Evolutionary conservation across 306 rosid species (phyloP).

Genomic region (Acmispon strigosus): DNA sequence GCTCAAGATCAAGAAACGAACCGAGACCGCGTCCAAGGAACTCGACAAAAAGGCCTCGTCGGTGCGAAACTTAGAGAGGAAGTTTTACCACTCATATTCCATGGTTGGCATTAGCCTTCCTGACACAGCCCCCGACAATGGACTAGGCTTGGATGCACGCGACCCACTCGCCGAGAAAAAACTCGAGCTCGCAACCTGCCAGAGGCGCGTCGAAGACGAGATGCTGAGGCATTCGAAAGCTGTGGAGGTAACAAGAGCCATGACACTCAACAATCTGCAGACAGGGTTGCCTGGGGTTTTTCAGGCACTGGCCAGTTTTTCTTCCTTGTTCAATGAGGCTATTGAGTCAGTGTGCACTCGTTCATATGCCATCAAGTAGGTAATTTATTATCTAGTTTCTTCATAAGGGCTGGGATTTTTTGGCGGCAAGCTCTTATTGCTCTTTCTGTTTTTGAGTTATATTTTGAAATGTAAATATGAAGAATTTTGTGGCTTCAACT

Average conservation of each 20-base stretch:
- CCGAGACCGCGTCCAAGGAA: slow-evolving; percentile 81
- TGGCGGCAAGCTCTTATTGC: slow-evolving; percentile 38
- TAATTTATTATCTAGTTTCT: slow-evolving; percentile 23
- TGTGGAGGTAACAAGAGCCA: slow-evolving; percentile 80
- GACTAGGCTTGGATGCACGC: slow-evolving; percentile 69
- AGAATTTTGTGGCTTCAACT: slow-evolving; percentile 60
- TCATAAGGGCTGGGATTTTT: slow-evolving; percentile 39
- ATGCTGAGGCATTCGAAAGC: slow-evolving; percentile 82
- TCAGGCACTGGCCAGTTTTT: slow-evolving; percentile 87
- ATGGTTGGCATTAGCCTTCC: slow-evolving; percentile 97
- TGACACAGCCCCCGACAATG: slow-evolving; percentile 55
- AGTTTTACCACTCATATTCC: slow-evolving; percentile 84
- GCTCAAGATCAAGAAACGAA: slow-evolving; percentile 69
- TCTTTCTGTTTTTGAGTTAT: slow-evolving; percentile 29
- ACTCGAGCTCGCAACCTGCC: slow-evolving; percentile 68
- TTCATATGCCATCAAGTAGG: slow-evolving; percentile 79
- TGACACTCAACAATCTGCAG: slow-evolving; percentile 91
- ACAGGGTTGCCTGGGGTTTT: slow-evolving; percentile 98
- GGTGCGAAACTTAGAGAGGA: slow-evolving; percentile 69
- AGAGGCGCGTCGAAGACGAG: slow-evolving; percentile 92
- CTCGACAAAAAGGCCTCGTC: slow-evolving; percentile 86
- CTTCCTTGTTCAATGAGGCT: slow-evolving; percentile 77
- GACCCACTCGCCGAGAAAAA: slow-evolving; percentile 95
- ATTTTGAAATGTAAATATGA: slow-evolving; percentile 56
- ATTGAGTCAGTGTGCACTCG: slow-evolving; percentile 66